Evolutionary conservation across 495 filamentous ascomycete species (phyloP).

Genomic region (Friedmanniomyces endolithicus): DNA sequence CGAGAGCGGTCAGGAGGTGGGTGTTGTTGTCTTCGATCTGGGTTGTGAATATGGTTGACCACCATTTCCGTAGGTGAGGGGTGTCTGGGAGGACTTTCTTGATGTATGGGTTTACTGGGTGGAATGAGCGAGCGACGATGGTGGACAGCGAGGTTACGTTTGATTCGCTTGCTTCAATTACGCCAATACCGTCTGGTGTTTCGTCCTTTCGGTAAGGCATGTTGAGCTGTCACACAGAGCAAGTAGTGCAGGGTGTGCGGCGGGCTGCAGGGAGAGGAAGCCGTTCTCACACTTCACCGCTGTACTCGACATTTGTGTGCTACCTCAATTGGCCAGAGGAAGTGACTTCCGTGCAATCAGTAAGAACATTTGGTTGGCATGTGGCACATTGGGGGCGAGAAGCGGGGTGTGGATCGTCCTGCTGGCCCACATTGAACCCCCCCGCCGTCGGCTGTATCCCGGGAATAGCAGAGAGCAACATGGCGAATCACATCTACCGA

Average conservation of each 20-base stretch:
- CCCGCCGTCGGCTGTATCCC: not conserved
- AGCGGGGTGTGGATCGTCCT: not conserved
- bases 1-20: not conserved
- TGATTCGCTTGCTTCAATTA: not conserved
- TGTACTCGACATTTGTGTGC: too few relatives aligned
- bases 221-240: not conserved
- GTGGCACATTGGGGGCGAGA: not conserved
- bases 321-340: too few relatives aligned
- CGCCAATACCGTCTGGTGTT: not conserved
- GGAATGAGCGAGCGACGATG: constrained; percentile 10
- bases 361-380: too few relatives aligned
- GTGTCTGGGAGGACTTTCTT: constrained; percentile 6
- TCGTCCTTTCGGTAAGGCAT: not conserved
- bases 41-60: constrained; percentile 2
- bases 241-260: too few relatives aligned
- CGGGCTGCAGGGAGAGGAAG: too few relatives aligned
- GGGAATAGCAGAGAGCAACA: not conserved
- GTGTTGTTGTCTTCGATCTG: not conserved
- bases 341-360: too few relatives aligned
- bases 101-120: constrained; percentile 10
- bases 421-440: not conserved
- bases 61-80: constrained; percentile 1
- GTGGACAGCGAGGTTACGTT: constrained; percentile 7
- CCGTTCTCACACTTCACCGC: too few relatives aligned
- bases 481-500: not conserved